Evolutionary conservation across 345 rosid species (phyloP), one percentile per base, ranked within the genome.

Genomic region (Aethionema arabicum): DNA sequence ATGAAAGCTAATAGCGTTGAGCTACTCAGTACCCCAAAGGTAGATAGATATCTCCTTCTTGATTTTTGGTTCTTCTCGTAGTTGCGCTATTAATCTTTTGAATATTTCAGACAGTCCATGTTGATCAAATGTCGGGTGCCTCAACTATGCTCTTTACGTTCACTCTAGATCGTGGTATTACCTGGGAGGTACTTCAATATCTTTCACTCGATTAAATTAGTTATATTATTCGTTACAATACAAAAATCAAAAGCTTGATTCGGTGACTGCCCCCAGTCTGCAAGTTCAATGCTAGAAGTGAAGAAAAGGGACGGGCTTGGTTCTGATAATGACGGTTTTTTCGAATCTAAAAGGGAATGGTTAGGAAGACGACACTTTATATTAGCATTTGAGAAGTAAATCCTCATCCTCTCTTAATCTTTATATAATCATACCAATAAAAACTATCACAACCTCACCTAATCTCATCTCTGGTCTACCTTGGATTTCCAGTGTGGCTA

Each of bases 261-360:
- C 49, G 16, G 40, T 75, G 33, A 21, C 5, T 78, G 59, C 55
- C 59, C 59, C 38, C 74, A 93, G 99, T 75, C 83, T 57, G 96
- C 99, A 40, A 89, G 82, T 72, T 66, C 77, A 29, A 77, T 85
- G 80, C 88, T 87, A 29, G 82, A 81, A 27, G 97, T 79, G 65
- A 87, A 86, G 82, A 84, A 77, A 74, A 80, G 77, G 76, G 96
- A 89, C 62, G 90, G 95, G 42, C 80, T 82, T 70, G 87, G 88
- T 71, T 90, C 97, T 15, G 74, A 83, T 8, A 74, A 32, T 78
- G 99, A 90, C 73, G 97, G 99, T 42, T 93, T 93, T 68, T 93
- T 80, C 78, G 99, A 93, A 78, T 93, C 99, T 62, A 90, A 77
- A 73, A 87, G 97, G 74, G 97, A 93, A 69, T 93, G 97, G 99